Base-by-base conservation (phyloP, 75 land plant species). In the Selaginella moellendorffii region DNA sequence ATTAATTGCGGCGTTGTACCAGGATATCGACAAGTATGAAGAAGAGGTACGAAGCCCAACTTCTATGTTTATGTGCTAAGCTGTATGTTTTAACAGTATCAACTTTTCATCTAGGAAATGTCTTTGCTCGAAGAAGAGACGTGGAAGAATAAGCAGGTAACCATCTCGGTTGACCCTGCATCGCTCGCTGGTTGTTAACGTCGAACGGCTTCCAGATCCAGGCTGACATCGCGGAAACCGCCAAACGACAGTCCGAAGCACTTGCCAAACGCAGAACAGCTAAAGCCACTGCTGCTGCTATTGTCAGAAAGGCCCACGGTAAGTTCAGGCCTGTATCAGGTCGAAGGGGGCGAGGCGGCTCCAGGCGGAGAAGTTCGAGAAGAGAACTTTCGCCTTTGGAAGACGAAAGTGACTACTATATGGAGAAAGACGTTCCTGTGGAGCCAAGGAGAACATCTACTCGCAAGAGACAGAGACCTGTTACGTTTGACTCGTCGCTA, bases 141-240 rank as follows among this genome's bases (percentile, higher is more conserved):
- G 26, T 64, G 70, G 67, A 82, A 77, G 2, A 87, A 87, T 63
- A 85, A 83, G 73, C 81, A 87, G 93, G 97, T 85, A 54, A 60
- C n/a, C n/a, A n/a, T n/a, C n/a, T n/a, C n/a, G n/a, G n/a, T n/a
- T n/a, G n/a, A n/a, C n/a, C n/a, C n/a, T n/a, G n/a, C n/a, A n/a
- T n/a, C n/a, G n/a, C n/a, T n/a, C n/a, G n/a, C n/a, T n/a, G n/a
- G n/a, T n/a, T n/a, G n/a, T n/a, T n/a, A n/a, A n/a, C n/a, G n/a
- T n/a, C n/a, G n/a, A n/a, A n/a, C n/a, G n/a, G n/a, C n/a, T n/a
- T 14, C 14, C 76, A 93, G 98, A 86, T 93, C 26, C 98, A 93
- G 77, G 82, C 78, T 46, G 76, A 74, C 52, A 93, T 93, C 74
- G 96, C 90, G 59, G 80, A 88, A 61, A 88, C 90, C 27, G 63